Evolutionary conservation across 345 rosid species (phyloP).

Genomic region (Rhodomyrtus tomentosa): DNA sequence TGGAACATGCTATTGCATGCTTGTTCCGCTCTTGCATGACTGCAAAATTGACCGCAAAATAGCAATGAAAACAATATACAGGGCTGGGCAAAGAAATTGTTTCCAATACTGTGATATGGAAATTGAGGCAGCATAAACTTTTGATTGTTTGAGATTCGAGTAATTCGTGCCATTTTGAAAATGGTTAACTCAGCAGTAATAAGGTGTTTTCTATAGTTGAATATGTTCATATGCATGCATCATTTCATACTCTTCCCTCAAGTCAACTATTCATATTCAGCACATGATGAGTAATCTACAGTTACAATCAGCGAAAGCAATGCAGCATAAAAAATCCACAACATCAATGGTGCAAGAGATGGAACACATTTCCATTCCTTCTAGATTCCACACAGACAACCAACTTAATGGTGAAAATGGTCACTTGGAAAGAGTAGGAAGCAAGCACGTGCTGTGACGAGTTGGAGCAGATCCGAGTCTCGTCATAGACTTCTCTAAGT

Average conservation of each 20-base stretch:
- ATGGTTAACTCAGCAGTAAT: not conserved
- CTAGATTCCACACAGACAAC: not conserved
- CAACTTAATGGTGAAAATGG: not conserved
- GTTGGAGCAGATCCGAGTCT: not conserved
- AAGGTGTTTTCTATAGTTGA: not conserved
- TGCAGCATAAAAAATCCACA: not conserved
- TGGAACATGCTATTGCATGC: not conserved
- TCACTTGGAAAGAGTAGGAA: not conserved
- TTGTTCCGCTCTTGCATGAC: not conserved
- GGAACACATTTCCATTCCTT: not conserved
- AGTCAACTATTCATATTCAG: not conserved
- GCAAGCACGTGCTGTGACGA: not conserved
- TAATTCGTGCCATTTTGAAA: not conserved
- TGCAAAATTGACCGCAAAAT: not conserved
- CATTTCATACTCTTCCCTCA: not conserved
- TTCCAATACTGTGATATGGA: not conserved
- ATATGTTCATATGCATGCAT: not conserved
- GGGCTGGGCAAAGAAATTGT: not conserved
- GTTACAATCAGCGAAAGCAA: not conserved
- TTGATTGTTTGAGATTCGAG: not conserved
- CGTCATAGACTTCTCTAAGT: not conserved
- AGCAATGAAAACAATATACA: not conserved
- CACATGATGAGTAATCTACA: not conserved
- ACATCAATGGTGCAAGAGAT: not conserved
- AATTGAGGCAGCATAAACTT: not conserved